These are phyloP conservation scores for Talaromyces marneffei DNA, from an alignment of 2,329 filamentous ascomycete species.

Conservation along the genomic window DNA sequence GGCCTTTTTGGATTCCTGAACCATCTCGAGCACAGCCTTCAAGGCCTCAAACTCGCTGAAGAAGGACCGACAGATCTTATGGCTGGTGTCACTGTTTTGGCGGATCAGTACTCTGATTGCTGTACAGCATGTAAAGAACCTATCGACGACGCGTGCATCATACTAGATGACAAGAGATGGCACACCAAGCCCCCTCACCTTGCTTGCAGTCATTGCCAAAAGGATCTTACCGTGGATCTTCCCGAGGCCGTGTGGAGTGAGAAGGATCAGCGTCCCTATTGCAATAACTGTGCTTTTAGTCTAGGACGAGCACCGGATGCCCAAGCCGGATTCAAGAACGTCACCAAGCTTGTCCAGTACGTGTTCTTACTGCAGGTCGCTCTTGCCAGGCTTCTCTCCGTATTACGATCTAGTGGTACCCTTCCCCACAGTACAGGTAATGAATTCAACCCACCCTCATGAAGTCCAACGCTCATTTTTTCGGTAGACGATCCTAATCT, in stretches of 20 bases:
- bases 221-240: constrained; percentile 63
- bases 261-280: constrained; percentile 64
- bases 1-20: constrained; percentile 78
- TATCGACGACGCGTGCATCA: constrained; percentile 89
- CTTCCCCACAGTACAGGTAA: constrained; percentile 63
- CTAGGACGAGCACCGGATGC: constrained; percentile 50
- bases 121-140: constrained; percentile 76
- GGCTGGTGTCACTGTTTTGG: constrained; percentile 59
- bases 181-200: constrained; percentile 68
- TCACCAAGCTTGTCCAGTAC: constrained; percentile 88
- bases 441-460: neutral
- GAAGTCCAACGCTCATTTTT: neutral
- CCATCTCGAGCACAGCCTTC: constrained; percentile 72
- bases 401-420: constrained; percentile 75
- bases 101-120: constrained; percentile 74
- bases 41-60: constrained; percentile 67
- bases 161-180: constrained; percentile 69
- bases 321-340: constrained; percentile 60
- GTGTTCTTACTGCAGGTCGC: constrained; percentile 89
- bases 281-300: constrained; percentile 56
- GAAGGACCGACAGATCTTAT: constrained; percentile 59
- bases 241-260: constrained; percentile 67
- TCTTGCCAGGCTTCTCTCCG: constrained; percentile 79
- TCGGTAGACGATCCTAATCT: constrained; percentile 61
- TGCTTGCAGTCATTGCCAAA: constrained; percentile 62